Evolutionary conservation across 2,329 filamentous ascomycete genomes (phyloP), one percentile per base, ranked within the genome.

Genomic region (Fusarium cyanostomum): DNA sequence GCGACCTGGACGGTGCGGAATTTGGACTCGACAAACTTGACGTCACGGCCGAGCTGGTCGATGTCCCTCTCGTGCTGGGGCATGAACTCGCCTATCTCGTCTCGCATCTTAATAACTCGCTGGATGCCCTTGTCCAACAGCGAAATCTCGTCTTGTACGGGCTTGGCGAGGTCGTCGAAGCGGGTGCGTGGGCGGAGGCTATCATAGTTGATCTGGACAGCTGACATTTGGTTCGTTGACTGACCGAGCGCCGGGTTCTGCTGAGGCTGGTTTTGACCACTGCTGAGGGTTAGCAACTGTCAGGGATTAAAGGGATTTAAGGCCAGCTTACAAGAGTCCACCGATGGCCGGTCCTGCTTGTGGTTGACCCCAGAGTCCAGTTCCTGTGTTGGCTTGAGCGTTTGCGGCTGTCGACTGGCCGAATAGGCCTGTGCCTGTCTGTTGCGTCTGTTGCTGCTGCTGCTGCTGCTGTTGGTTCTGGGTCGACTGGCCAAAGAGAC

Each of bases 131-230:
- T 85, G 76, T 99, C 94, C 63, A 96, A 87, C 9, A 83, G 79
- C 62, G 92, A 87, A 61, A 99, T 91, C 66, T 92, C 81, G 62
- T 88, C 86, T 72, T 96, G 92, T 13, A 97, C 81, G 27, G 92
- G 87, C 66, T 94, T 90, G 59, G 91, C 87, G 26, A 97, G 88
- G 75, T 97, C 94, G 73, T 93, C 92, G 80, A 95, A 97, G 61
- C 95, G 92, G 4, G 93, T 97, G 0, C 94, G 96, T 13, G 91
- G 90, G 49, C 92, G 88, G 59, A 98, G 82, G 72, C 91, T 92
- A 68, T 86, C 86, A 49, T 91, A 78, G 75, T 95, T 91, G 70
- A 96, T 91, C 71, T 91, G 89, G 15, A 92, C 90, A 15, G 90
- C 92, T 1, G 89, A 88, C 13, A 89, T 83, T 64, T 85, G 82